phyloP scores from a whole-genome alignment of 257 asterid species.

The Ehretia macrophylla region DNA sequence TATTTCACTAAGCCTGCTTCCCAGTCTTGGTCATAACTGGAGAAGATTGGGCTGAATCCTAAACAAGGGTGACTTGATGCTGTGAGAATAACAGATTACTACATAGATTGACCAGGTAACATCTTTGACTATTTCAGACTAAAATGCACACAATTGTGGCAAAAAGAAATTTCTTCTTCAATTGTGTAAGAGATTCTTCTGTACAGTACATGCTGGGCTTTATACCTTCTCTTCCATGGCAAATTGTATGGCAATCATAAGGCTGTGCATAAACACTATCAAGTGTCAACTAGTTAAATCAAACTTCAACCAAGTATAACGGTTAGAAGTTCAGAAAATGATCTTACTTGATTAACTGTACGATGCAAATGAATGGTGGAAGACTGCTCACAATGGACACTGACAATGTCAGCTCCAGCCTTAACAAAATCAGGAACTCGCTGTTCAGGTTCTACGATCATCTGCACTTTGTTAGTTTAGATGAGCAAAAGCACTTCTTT shows the following conservation, averaged over 20 bases:
- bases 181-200: no score
- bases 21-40: no score
- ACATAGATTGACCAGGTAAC: no score
- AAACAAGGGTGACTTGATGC: no score
- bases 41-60: no score
- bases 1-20: no score
- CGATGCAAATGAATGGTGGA: slow-evolving; percentile 99
- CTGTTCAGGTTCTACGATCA: slow-evolving; percentile 99
- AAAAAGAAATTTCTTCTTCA: no score
- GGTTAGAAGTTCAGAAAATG: background rate
- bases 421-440: slow-evolving; percentile 93
- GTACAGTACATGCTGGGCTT: background rate
- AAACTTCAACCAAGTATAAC: background rate
- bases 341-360: slow-evolving; percentile 79
- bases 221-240: background rate
- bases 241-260: background rate
- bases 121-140: no score
- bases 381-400: slow-evolving; percentile 95
- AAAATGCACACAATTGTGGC: no score
- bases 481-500: slow-evolving; percentile 17
- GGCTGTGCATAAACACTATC: no score
- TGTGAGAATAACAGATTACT: no score
- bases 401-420: slow-evolving; percentile 98
- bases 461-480: slow-evolving; percentile 50
- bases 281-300: background rate